Base-by-base conservation (phyloP, 345 rosid genomes). In the Euphorbia tirucalli region DNA sequence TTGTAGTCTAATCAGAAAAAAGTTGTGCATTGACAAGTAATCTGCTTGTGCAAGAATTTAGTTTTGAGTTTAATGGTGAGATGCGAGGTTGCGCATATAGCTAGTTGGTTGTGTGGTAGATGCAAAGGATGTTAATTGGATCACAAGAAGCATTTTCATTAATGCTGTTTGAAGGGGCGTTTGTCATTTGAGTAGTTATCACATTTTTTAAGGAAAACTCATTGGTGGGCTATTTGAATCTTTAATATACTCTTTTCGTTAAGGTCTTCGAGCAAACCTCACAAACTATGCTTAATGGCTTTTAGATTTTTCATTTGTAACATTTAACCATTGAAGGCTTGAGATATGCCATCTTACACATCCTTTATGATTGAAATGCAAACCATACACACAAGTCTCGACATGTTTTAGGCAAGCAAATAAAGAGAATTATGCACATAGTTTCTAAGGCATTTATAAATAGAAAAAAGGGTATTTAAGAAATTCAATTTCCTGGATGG, bases 11-110 rank as follows among this genome's bases (percentile, higher is more conserved):
- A 37, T 35, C 8, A 19, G 16, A 35, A 14, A n/a, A 8, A n/a
- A 32, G 44, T 0, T 35, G 48, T 32, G 27, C 3, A 14, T n/a
- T 35, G 10, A 39, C 43, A 6, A 16, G 27, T 16, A 61, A 39
- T 10, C 11, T 21, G 24, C 41, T 32, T 61, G 46, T 61, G 19
- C 27, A 61, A 60, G n/a, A n/a, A n/a, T n/a, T n/a, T n/a, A n/a
- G n/a, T n/a, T n/a, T 61, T 61, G 46, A 61, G 22, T 61, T 32
- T 32, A 30, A 61, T 31, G 65, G n/a, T 61, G 30, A 32, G 65
- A 30, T 31, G 65, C 11, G 11, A 61, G 66, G 14, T 3, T 11
- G 35, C 39, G 19, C 6, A 61, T 61, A 3, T 35, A 35, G 27
- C 9, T 8, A 61, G 27, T 61, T 61, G 14, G 15, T 2, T 61